phyloP scores from a whole-genome alignment of 768 basidiomycete species.

The Mycena latifolia region DNA sequence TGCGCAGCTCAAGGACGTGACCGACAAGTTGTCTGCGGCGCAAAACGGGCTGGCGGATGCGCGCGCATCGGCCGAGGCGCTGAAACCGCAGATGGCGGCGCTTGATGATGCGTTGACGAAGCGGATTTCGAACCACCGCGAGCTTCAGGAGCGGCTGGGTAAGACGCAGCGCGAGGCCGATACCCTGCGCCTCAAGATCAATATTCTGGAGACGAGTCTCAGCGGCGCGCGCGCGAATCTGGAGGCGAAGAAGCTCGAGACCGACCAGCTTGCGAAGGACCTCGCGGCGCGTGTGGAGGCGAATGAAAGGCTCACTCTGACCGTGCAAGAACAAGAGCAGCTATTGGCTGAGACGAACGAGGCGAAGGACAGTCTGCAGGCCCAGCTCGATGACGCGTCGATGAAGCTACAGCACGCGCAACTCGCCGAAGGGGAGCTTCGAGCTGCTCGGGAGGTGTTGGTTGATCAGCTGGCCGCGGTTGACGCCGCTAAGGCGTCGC shows the following conservation, averaged over 20 bases:
- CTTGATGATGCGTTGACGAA: slow-evolving; percentile 24
- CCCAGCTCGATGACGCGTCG: slow-evolving; percentile 24
- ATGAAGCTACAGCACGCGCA: slow-evolving; percentile 28
- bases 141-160: slow-evolving; percentile 15
- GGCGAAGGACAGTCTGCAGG: slow-evolving; percentile 2
- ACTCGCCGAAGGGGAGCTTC: slow-evolving; percentile 20
- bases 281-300: slow-evolving; percentile 7
- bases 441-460: slow-evolving; percentile 18
- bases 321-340: slow-evolving; percentile 30
- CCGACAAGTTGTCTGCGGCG: neutral
- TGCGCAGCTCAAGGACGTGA: neutral
- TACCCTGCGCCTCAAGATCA: slow-evolving; percentile 4
- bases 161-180: slow-evolving; percentile 14
- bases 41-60: neutral
- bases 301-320: slow-evolving; percentile 3
- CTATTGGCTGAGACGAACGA: slow-evolving; percentile 28
- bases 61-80: slow-evolving; percentile 11
- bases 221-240: slow-evolving; percentile 7
- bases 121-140: slow-evolving; percentile 11
- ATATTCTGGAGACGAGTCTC: slow-evolving; percentile 6
- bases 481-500: slow-evolving; percentile 26
- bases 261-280: neutral
- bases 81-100: slow-evolving; percentile 24
- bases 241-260: slow-evolving; percentile 18
- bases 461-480: slow-evolving; percentile 25